Evolutionary conservation across 352 stramenopile genomes (phyloP), one percentile per base, ranked within the genome.

Genomic region (Blastocystis sp.): DNA sequence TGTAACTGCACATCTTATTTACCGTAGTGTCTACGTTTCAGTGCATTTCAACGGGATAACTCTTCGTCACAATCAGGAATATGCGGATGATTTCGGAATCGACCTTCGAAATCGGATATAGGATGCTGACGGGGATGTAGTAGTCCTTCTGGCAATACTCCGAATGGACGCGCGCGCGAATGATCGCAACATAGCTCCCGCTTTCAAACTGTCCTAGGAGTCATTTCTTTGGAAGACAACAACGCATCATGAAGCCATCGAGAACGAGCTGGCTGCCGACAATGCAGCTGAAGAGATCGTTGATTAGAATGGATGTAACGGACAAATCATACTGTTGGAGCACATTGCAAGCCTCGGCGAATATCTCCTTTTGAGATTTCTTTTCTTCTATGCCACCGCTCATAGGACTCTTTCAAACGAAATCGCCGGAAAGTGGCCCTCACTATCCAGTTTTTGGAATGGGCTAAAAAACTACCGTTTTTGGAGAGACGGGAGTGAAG

Each of bases 101-200:
- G 17, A 28, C 21, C 23, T 59, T 59, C 0, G 53, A 69, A 41
- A 84, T 66, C 0, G 74, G 74, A 48, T 84, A 84, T 0, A 84
- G 38, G 34, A 84, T 84, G 43, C 74, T 84, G 2, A 84, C 74
- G 45, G 74, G 74, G 66, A 84, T 84, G 17, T 84, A 84, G 52
- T 84, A 84, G 21, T 84, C 74, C 41, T 84, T 84, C 4, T 69
- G 45, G 17, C 74, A 84, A 56, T 84, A 84, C 14, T 67, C 56
- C 34, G 74, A 84, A 67, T 43, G 74, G 3, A 84, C 43, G 34
- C 74, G 74, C 28, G 21, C 43, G 19, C 74, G 52, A 67, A 84
- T 67, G 14, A 84, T 28, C 11, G 74, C 48, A 19, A 84, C 74
- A 34, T 64, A 23, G 28, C 40, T 67, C 19, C 74, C 74, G n/a